Evolutionary conservation across 352 stramenopile species (phyloP), one percentile per base, ranked within the genome.

Genomic region (Lagenidium sp.): DNA sequence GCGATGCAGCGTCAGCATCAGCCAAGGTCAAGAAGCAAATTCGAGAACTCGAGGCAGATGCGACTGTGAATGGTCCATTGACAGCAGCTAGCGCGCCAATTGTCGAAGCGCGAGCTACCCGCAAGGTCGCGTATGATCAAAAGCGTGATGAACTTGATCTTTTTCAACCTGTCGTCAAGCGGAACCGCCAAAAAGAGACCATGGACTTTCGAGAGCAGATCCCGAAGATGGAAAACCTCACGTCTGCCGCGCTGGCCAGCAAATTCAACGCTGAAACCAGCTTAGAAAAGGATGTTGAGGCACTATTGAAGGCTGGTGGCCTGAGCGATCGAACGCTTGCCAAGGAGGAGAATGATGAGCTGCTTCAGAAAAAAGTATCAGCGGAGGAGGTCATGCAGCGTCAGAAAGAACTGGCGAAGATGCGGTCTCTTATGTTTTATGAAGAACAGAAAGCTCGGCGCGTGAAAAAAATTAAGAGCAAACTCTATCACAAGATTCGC

Each of bases 401-500:
- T 4, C 85, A 96, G 49, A 77, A 79, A 29, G 91, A 99, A 57
- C 65, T 99, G 22, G 76, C 94, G 2, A 97, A 98, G 61, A 90
- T 99, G 65, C 82, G 95, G 32, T 82, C 94, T 42, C 70, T 99
- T 32, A 82, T 99, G 58, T 99, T 99, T 52, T 99, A 99, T 65
- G 88, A 99, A 35, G 95, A 99, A 67, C 89, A 98, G 65, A 99
- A 99, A 60, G 64, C 87, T 38, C 88, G 96, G 55, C 93, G 96
- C 24, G 94, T 98, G 22, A 99, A 99, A 71, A 99, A 99, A 69
- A 99, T 99, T 60, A 99, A 99, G 70, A 98, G 88, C 25, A 99
- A 99, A 58, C 90, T 98, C 24, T 99, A 98, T 76, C 87, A 97
- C 55, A 97, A 97, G 59, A 98, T 99, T 55, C 80, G 91, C 39